A percentile compares a stretch with the other conserved stretches of the same genome.
These are phyloP conservation scores for Thermoascus crustaceus DNA, from an alignment of 2,329 filamentous ascomycete species.

Conservation along the genomic window DNA sequence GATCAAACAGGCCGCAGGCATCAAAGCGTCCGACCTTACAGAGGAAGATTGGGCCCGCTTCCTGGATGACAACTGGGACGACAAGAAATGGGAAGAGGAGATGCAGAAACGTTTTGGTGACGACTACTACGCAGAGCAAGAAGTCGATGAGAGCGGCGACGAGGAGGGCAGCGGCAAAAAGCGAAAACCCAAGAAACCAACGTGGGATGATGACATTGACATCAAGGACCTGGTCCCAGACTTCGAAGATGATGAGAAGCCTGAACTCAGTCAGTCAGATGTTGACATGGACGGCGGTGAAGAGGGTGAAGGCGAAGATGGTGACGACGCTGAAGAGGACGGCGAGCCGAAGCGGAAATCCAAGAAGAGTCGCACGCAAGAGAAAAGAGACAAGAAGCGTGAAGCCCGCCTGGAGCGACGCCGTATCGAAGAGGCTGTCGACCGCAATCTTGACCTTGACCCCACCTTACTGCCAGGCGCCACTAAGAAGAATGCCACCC, in stretches of 20 bases:
- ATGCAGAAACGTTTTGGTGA: slow-evolving; percentile 87
- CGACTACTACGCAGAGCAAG: slow-evolving; percentile 71
- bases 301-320: slow-evolving; percentile 30
- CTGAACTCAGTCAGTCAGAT: slow-evolving; percentile 51
- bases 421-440: slow-evolving; percentile 78
- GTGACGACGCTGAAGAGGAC: slow-evolving; percentile 23
- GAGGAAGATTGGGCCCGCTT: slow-evolving; percentile 79
- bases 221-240: slow-evolving; percentile 87
- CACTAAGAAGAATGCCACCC: slow-evolving; percentile 43
- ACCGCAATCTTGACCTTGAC: slow-evolving; percentile 69
- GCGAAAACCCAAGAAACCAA: slow-evolving; percentile 67
- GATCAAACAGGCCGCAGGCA: slow-evolving; percentile 81
- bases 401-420: slow-evolving; percentile 71
- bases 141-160: slow-evolving; percentile 45
- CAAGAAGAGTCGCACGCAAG: slow-evolving; percentile 40
- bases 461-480: slow-evolving; percentile 50
- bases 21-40: slow-evolving; percentile 57
- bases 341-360: slow-evolving; percentile 37
- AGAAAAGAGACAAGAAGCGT: slow-evolving; percentile 54
- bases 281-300: slow-evolving; percentile 40
- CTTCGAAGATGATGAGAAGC: slow-evolving; percentile 61
- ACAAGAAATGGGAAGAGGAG: slow-evolving; percentile 80
- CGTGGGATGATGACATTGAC: slow-evolving; percentile 95
- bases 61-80: slow-evolving; percentile 80
- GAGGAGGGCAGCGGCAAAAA: slow-evolving; percentile 45